Evolutionary conservation across 2,329 filamentous ascomycete genomes (phyloP), one percentile per base, ranked within the genome.

Genomic region (Hypomyces perniciosus): DNA sequence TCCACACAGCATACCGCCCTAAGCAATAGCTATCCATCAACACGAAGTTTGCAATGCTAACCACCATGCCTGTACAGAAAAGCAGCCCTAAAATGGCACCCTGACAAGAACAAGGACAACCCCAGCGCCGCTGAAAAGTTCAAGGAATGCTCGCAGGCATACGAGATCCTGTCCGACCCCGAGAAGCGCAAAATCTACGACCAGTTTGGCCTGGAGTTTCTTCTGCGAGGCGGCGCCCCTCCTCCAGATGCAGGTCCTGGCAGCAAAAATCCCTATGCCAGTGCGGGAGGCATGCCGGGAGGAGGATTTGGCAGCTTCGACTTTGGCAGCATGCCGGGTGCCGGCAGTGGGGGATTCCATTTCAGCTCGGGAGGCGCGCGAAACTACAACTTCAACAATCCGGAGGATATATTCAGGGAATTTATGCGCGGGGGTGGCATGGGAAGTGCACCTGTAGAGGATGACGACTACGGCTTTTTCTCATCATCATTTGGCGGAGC

Each of bases 121-220:
- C 84, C 90, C 30, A 74, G 83, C 47, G 89, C 92, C 7, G 77
- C 83, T 54, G 93, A 97, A 68, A 96, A 92, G 72, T 99, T 99
- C 79, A 99, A 99, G 74, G 93, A 97, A 69, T 88, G 90, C 57
- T 96, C 90, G 1, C 91, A 97, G 73, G 93, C 93, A 51, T 99
- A 96, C 74, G 93, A 99, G 73, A 95, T 99, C 61, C 84, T 99
- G 3, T 95, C 90, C 55, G 93, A 99, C 63, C 91, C 92, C 54
- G 91, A 97, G 67, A 99, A 97, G 73, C 86, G 93, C 63, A 93
- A 95, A 70, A 85, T 85, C 39, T 99, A 99, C 68, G 93, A 99
- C 68, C 85, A 92, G 66, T 96, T 85, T 69, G 93, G 93, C 56
- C 85, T 97, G 55, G 93, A 97, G 62, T 96, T 92, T 73, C 79